Conservation (phyloP, 148 eudicot species). For the Arbutus unedo region DNA sequence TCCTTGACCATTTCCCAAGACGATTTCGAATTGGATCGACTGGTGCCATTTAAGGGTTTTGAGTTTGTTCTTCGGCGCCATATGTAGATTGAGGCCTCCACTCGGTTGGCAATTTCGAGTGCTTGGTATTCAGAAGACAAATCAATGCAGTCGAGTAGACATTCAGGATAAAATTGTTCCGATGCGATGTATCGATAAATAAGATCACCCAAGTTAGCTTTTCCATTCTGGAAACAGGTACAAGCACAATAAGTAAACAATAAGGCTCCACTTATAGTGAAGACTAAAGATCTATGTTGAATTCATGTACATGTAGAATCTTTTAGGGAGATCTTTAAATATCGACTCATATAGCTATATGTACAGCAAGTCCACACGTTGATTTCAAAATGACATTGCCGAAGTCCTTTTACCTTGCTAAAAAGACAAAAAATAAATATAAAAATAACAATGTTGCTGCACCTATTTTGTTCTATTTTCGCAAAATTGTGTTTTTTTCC, state of each 20-base stretch:
- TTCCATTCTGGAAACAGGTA: constrained; percentile 41
- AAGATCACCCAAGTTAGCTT: constrained; percentile 52
- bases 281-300: background rate
- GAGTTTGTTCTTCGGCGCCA: constrained; percentile 51
- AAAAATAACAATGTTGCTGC: too few species aligned
- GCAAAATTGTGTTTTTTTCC: too few species aligned
- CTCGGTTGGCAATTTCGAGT: constrained; percentile 55
- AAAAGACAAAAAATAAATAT: too few species aligned
- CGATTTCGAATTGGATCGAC: constrained; percentile 43
- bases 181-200: constrained; percentile 53
- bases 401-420: too few species aligned
- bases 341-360: background rate
- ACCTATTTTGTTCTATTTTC: too few species aligned
- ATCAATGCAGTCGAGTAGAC: constrained; percentile 59
- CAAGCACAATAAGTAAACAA: background rate
- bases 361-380: too few species aligned
- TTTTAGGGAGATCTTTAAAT: background rate
- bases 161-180: constrained; percentile 58
- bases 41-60: constrained; percentile 26
- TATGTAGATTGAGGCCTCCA: constrained; percentile 51
- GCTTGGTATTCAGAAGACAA: constrained; percentile 66
- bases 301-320: background rate
- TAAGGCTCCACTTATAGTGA: background rate
- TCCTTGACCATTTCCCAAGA: constrained; percentile 73
- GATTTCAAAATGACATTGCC: too few species aligned